Evolutionary conservation across 495 filamentous ascomycete genomes (phyloP), one percentile per base, ranked within the genome.

Genomic region (Aspergillus nidulans): DNA sequence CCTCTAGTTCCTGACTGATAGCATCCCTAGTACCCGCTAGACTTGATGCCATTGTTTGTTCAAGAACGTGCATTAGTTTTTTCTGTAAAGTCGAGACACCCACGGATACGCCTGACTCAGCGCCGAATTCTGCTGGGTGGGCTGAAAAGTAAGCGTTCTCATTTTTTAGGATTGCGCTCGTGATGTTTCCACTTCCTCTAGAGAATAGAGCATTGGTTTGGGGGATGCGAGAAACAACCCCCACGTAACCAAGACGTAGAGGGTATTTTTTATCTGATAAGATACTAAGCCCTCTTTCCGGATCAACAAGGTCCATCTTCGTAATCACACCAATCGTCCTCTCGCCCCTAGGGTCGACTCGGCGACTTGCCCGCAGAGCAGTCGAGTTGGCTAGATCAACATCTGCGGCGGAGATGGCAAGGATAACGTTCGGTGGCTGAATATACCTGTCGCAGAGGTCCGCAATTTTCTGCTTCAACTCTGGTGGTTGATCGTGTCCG

Each of bases 381-480:
- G 94, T 92, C 3, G 94, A 97, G 65, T 99, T 99, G 4, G 94
- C 94, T 23, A 99, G 69, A 74, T 99, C 94, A 30, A 97, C 92
- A 73, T 97, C 95, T 25, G 94, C 94, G 6, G 95, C 94, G 5
- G 94, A 99, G 56, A 99, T 97, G 8, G 94, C 94, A 32, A 99
- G 75, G 55, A 99, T 96, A 57, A 99, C 86, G 63, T 99, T 99
- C 5, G 94, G 94, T 6, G 92, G 72, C 66, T 95, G 89, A 53
- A 99, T 97, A 63, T 97, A 99, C 76, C 94, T 97, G 67, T 99
- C 95, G 64, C 94, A 99, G 21, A 99, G 85, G 61, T 96, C 91
- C 7, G 87, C 81, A 63, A 99, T 99, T 77, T 95, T 97, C 66
- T 90, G 84, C 71, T 97, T 97, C 57, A 99, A 74, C 70, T 97